Base-by-base conservation (phyloP, 1,284 basidiomycete species). In the Cutaneotrichosporon arboriforme region DNA sequence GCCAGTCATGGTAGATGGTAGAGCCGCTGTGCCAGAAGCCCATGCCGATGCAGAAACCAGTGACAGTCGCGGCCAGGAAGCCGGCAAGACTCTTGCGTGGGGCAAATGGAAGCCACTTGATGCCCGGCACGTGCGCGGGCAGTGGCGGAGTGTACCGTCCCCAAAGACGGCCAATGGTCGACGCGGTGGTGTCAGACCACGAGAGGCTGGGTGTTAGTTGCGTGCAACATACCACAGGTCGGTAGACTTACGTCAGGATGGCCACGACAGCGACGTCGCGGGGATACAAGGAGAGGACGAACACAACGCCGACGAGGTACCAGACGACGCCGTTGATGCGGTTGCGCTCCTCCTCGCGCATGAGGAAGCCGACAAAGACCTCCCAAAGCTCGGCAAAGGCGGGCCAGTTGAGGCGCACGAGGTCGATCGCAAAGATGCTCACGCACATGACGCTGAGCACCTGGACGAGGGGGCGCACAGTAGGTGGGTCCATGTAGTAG, bases 181-280 rank as follows among this genome's bases (percentile, higher is more conserved):
- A 96, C 0, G 94, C 94, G 14, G 89, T 84, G 0, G 94, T 97
- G 76, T 98, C 94, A 4, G 90, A 92, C 90, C 94, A 97, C 23
- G 92, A 93, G 41, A 98, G 84, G 58, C 89, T 93, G 57, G 18
- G 13, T 12, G 51, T 52, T 22, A 52, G 46, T 39, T 4, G n/a
- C 8, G 35, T 20, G 18, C 44, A 36, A 37, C 34, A 17, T 21
- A 15, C 44, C 8, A 41, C 26, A 46, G 14, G 13, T 36, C 8
- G 15, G 9, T 10, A 5, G 3, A 79, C 87, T 63, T 69, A 89
- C 89, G 90, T 89, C 60, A 94, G 80, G 63, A 96, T 87, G 3
- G 90, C 83, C 13, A 93, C 84, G 17, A 87, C 84, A 21, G 91
- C 91, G 35, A 97, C 81, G 65, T 96, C 92, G 49, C 86, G 79